Evolutionary conservation across 306 rosid species (phyloP).

Genomic region (Corylus avellana): DNA sequence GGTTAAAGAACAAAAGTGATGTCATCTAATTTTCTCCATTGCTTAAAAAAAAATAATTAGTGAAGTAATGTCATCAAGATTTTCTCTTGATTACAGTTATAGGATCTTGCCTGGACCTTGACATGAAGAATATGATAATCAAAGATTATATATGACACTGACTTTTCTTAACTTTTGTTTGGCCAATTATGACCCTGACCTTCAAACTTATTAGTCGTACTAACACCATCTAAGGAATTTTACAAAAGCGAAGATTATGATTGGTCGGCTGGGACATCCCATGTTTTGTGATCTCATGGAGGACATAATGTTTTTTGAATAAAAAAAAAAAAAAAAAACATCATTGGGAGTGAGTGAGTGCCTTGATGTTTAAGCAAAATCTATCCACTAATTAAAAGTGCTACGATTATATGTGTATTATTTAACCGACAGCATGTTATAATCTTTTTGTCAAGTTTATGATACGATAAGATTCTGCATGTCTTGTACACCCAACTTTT

Average conservation of each 20-base stretch:
- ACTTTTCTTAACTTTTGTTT: neutral
- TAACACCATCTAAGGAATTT: neutral
- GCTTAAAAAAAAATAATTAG: neutral
- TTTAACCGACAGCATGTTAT: conserved; percentile 23
- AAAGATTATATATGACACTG: conserved; percentile 19
- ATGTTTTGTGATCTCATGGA: conserved; percentile 33
- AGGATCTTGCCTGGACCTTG: conserved; percentile 38
- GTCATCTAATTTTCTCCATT: neutral
- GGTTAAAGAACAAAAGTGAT: no score
- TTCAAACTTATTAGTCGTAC: conserved; percentile 1
- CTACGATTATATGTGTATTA: conserved; percentile 21
- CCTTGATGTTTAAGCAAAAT: conserved; percentile 39
- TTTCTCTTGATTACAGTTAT: conserved; percentile 15
- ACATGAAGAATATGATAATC: conserved; percentile 21
- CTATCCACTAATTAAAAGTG: conserved; percentile 22
- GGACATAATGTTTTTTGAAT: conserved; percentile 19
- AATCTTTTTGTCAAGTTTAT: neutral
- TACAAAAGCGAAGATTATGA: conserved; percentile 2
- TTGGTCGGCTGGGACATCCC: conserved; percentile 35
- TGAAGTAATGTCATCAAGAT: conserved; percentile 36
- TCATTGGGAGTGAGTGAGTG: conserved; percentile 26
- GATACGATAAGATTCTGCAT: conserved; percentile 38
- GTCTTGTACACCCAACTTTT: conserved; percentile 22
- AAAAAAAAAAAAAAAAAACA: conserved; percentile 14
- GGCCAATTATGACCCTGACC: conserved; percentile 26